Base-by-base conservation (phyloP, 2,329 filamentous ascomycete genomes). In the Samsoniella hepiali region DNA sequence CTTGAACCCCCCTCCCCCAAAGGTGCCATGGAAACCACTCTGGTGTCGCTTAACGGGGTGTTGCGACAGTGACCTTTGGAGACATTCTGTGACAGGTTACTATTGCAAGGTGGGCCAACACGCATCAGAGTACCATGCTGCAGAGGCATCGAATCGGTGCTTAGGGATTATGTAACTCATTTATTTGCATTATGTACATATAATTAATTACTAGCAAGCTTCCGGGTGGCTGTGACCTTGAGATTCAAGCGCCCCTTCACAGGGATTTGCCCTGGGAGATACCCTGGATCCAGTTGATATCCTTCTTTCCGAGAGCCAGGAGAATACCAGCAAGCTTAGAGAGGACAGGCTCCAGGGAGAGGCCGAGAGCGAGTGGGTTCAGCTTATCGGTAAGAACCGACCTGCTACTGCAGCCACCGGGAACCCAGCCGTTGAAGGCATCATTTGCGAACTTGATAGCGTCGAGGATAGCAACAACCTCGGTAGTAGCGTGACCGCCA, bases 341-440 rank as follows among this genome's bases (percentile, higher is more conserved):
- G 9, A 64, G 44, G 22, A 38, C 44, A 10, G 63, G 63, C 53
- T 64, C 63, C 10, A 64, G 63, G 9, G 10, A 7, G n/a, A 62
- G 50, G 27, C 63, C 63, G 6, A 64, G 50, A 13, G 63, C 63
- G 15, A 64, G 44, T 1, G 58, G 63, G 29, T 62, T 58, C 15
- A 64, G 42, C 27, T 49, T 54, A n/a, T 62, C 44, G 9, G 49
- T 54, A 5, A 62, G 57, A 6, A 62, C 58, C 2, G 51, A 54
- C n/a, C 38, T 62, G 17, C 47, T 61, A 2, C 9, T 11, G 27
- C 63, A 64, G 3, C 58, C 63, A 8, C 40, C 42, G 2, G 63
- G 57, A 2, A 57, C 63, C 10, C 17, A 10, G 36, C 64, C 64
- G 29, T 36, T 57, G n/a, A 65, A 65, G 11, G 64, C 64, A 38